These are phyloP conservation scores for Vitrella brassicaformis DNA, from an alignment of 73 alveolate species.

Conservation along the genomic window DNA sequence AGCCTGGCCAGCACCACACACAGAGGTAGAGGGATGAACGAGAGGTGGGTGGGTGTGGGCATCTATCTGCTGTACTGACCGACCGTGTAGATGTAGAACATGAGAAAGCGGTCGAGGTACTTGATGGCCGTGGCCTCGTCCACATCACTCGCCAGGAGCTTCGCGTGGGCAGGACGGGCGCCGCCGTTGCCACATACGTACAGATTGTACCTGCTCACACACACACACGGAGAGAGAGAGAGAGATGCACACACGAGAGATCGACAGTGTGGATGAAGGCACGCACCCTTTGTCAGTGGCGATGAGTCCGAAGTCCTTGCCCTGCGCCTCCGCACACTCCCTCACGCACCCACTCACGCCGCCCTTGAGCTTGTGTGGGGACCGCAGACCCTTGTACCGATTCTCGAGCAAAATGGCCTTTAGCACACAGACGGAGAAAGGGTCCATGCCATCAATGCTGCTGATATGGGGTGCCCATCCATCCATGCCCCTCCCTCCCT, in stretches of 20 bases:
- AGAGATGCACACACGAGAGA: no score
- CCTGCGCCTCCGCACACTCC: conserved; percentile 35
- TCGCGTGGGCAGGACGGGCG: conserved; percentile 18
- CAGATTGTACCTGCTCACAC: conserved; percentile 22
- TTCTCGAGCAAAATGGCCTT: conserved; percentile 9
- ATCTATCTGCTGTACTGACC: no score
- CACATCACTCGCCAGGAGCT: conserved; percentile 6
- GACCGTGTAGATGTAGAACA: conserved; percentile 14
- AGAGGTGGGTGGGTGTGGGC: no score
- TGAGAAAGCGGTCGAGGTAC: conserved; percentile 9
- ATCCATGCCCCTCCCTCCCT: no score
- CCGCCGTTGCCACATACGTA: conserved; percentile 31
- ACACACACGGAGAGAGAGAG: no score
- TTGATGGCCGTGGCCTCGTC: conserved; percentile 2
- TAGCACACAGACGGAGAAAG: no score
- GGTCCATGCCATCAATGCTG: no score
- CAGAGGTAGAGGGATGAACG: no score
- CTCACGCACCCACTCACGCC: conserved; percentile 20
- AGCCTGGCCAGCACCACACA: no score
- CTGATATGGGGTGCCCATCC: no score
- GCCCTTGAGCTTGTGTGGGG: conserved; percentile 21
- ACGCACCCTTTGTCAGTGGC: conserved; percentile 9
- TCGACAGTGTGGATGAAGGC: no score
- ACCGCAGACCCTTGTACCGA: conserved; percentile 15
- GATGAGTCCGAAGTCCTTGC: conserved; percentile 20